Evolutionary conservation across 306 rosid species (phyloP), one percentile per base, ranked within the genome.

Genomic region (Fagus sylvatica): DNA sequence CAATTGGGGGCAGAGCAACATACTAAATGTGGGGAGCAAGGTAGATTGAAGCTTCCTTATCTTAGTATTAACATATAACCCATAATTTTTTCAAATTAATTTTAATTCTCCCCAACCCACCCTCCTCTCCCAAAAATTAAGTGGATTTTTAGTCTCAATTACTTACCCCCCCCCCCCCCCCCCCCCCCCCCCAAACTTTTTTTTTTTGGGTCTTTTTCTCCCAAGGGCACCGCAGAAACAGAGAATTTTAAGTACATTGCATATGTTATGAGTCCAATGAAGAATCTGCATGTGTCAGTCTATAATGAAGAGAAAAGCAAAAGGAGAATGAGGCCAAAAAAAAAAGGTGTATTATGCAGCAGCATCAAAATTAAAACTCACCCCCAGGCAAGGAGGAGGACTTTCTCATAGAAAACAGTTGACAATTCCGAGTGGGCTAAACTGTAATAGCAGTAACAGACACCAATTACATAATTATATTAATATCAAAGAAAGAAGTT

Each of bases 381-480:
- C 99, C 99, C 99, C 97, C 97, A 96, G 41, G 99, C 97, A 74
- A 93, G 93, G 70, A 91, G 98, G 60, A 96, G 87, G 51, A 96
- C 99, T 89, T 93, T 96, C 94, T 96, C 99, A 17, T 93, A 96
- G 87, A 96, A 96, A 68, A 96, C 99, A 9, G 99, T 96, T 32
- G 99, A 93, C 77, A 96, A 87, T 86, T 96, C 99, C 4, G 99
- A 93, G 89, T 96, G 99, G 28, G 98, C 99, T 93, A 96, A 93
- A 87, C 99, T 96, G 98, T 81, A 85, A 73, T 56, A 54, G 55
- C 32, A 57, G 72, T 59, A 74, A 73, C 66, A 88, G 57, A 59
- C 37, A 84, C 76, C 54, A 85, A 74, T 41, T 43, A 32, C 65
- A 53, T 42, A 75, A 62, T n/a, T 17, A n/a, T 53, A 40, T 54